These are phyloP conservation scores for Skeletonema tropicum DNA, from an alignment of 108 stramenopile species.

Conservation along the genomic window DNA sequence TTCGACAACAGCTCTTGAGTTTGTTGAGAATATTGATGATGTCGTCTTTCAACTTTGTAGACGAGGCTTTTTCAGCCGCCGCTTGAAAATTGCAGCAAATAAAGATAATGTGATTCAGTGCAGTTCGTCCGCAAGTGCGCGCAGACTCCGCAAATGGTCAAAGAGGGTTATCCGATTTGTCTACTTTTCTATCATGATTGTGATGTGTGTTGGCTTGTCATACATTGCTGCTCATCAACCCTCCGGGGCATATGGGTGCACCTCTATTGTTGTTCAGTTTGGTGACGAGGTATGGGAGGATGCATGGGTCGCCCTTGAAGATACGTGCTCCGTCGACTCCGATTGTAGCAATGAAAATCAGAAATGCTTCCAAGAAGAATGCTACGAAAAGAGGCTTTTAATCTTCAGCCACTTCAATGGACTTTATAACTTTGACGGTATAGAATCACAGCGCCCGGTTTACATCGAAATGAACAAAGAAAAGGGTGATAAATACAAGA, in stretches of 20 bases:
- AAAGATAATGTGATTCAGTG: not conserved
- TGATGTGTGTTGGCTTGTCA: not conserved
- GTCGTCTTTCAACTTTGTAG: slow-evolving; percentile 16
- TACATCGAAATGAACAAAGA: slow-evolving; percentile 41
- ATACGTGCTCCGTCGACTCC: not conserved
- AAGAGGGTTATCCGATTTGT: not conserved
- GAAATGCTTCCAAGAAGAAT: not conserved
- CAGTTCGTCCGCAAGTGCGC: not conserved
- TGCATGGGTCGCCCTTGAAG: not conserved
- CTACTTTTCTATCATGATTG: not conserved
- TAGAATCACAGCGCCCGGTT: slow-evolving; percentile 4
- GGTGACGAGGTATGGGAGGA: slow-evolving; percentile 49
- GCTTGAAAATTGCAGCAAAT: slow-evolving; percentile 4
- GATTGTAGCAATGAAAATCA: slow-evolving; percentile 2
- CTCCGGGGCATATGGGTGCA: not conserved
- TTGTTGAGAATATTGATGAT: slow-evolving; percentile 26
- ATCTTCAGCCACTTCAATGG: slow-evolving; percentile 45
- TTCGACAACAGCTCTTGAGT: slow-evolving; percentile 4
- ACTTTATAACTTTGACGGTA: slow-evolving; percentile 17
- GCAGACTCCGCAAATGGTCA: slow-evolving; percentile 2
- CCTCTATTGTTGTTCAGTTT: slow-evolving; percentile 11
- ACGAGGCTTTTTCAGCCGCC: slow-evolving; percentile 9
- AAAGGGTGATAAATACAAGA: slow-evolving; percentile 11
- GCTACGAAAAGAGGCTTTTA: slow-evolving; percentile 26
- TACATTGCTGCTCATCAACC: not conserved